Conservation (phyloP, 371 early-diverging fungal species). For the Mortierella sp. region DNA sequence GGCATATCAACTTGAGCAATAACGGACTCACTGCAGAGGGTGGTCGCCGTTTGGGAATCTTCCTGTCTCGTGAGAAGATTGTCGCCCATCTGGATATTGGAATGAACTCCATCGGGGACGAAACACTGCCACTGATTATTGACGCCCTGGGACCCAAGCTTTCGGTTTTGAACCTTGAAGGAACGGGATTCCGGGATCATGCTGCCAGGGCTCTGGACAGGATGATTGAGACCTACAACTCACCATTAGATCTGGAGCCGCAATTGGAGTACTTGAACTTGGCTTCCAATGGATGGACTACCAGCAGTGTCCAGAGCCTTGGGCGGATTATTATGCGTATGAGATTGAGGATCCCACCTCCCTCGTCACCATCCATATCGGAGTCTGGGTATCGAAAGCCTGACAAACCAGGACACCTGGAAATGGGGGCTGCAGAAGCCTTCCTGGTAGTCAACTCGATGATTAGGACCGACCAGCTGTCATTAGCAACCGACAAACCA, state of each 20-base stretch:
- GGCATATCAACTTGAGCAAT: slow-evolving; percentile 18
- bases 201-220: slow-evolving; percentile 23
- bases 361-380: slow-evolving; percentile 19
- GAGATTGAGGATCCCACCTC: slow-evolving; percentile 11
- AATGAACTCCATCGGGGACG: slow-evolving; percentile 28
- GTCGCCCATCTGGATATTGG: slow-evolving; percentile 25
- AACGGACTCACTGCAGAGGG: slow-evolving; percentile 32
- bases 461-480: slow-evolving; percentile 18
- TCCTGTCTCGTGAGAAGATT: slow-evolving; percentile 14
- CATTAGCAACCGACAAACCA: slow-evolving; percentile 10
- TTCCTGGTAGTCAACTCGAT: slow-evolving; percentile 34
- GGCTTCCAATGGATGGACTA: slow-evolving; percentile 28
- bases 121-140: slow-evolving; percentile 14
- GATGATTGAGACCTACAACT: slow-evolving; percentile 16
- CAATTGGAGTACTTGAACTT: slow-evolving; percentile 29
- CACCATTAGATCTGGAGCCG: slow-evolving; percentile 3
- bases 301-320: slow-evolving; percentile 26
- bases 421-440: slow-evolving; percentile 25
- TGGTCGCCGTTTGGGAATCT: slow-evolving; percentile 14
- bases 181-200: slow-evolving; percentile 29
- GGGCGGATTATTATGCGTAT: slow-evolving; percentile 19
- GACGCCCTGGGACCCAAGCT: slow-evolving; percentile 27
- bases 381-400: not conserved
- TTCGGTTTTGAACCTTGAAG: slow-evolving; percentile 19
- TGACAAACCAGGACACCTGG: slow-evolving; percentile 8